phyloP scores from a whole-genome alignment of 768 basidiomycete species.

The Boletus rubropictus region DNA sequence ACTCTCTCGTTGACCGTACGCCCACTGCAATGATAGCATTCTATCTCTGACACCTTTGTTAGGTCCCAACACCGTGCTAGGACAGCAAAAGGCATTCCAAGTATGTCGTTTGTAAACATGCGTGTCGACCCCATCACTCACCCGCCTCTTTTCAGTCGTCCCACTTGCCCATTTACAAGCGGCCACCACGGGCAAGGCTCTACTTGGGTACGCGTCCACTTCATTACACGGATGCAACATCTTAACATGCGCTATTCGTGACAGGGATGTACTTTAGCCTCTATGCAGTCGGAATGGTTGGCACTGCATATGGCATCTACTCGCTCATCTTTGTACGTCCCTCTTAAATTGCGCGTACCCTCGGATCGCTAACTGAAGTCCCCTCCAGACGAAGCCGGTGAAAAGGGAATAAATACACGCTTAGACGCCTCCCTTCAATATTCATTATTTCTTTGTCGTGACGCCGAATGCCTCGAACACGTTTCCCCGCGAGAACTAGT shows the following conservation, averaged over 20 bases:
- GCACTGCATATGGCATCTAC: slow-evolving; percentile 46
- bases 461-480: background rate
- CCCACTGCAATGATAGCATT: background rate
- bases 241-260: background rate
- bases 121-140: slow-evolving; percentile 2
- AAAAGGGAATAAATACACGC: slow-evolving; percentile 19
- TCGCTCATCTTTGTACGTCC: slow-evolving; percentile 41
- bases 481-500: background rate
- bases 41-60: background rate
- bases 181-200: slow-evolving; percentile 54
- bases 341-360: background rate
- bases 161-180: slow-evolving; percentile 50
- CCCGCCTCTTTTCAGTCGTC: slow-evolving; percentile 26
- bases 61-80: slow-evolving; percentile 62
- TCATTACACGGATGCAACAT: no score
- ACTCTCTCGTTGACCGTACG: slow-evolving; percentile 63
- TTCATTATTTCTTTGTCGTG: slow-evolving; percentile 10
- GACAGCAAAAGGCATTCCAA: slow-evolving; percentile 64
- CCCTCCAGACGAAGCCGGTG: slow-evolving; percentile 27
- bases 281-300: slow-evolving; percentile 50
- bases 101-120: slow-evolving; percentile 30
- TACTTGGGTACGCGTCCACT: slow-evolving; percentile 49
- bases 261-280: slow-evolving; percentile 52
- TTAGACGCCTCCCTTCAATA: slow-evolving; percentile 17
- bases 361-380: background rate